Conservation (phyloP, 2,329 filamentous ascomycete species). For the Neofusicoccum cordaticola region DNA sequence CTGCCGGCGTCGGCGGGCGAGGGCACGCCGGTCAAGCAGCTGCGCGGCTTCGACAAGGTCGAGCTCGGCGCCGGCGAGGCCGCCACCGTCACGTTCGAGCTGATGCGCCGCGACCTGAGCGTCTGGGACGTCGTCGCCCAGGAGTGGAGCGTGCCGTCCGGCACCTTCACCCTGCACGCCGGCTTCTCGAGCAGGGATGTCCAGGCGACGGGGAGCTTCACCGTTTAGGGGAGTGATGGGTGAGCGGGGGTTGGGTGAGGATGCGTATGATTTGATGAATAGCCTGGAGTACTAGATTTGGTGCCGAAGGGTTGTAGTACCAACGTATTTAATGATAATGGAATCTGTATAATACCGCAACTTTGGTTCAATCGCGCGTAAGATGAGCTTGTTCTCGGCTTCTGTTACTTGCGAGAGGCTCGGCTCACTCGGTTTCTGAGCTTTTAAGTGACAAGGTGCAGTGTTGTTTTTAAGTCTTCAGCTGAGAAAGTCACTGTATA, state of each 20-base stretch:
- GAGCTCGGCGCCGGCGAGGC: constrained; percentile 42
- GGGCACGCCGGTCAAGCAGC: constrained; percentile 48
- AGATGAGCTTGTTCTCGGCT: too few relatives aligned
- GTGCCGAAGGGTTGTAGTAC: neutral
- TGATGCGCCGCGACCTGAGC: constrained; percentile 50
- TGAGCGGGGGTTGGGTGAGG: too few relatives aligned
- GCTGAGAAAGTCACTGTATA: too few relatives aligned
- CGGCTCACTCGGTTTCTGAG: too few relatives aligned
- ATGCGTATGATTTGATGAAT: neutral
- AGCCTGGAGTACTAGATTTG: neutral
- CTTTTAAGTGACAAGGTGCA: too few relatives aligned
- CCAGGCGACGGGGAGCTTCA: neutral
- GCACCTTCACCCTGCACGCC: constrained; percentile 23
- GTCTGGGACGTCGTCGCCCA: constrained; percentile 47
- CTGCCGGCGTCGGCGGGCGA: constrained; percentile 33
- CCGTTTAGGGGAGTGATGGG: neutral
- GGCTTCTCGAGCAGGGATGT: constrained; percentile 27
- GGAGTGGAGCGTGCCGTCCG: constrained; percentile 40
- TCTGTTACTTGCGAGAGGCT: too few relatives aligned
- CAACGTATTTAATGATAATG: neutral
- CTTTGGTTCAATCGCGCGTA: too few relatives aligned
- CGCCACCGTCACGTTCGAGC: constrained; percentile 42
- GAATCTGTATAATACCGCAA: neutral
- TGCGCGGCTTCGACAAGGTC: constrained; percentile 50
- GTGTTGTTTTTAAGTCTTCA: too few relatives aligned